Evolutionary conservation across 129 eudicot genomes (phyloP).

Genomic region (Saposhnikovia divaricata): DNA sequence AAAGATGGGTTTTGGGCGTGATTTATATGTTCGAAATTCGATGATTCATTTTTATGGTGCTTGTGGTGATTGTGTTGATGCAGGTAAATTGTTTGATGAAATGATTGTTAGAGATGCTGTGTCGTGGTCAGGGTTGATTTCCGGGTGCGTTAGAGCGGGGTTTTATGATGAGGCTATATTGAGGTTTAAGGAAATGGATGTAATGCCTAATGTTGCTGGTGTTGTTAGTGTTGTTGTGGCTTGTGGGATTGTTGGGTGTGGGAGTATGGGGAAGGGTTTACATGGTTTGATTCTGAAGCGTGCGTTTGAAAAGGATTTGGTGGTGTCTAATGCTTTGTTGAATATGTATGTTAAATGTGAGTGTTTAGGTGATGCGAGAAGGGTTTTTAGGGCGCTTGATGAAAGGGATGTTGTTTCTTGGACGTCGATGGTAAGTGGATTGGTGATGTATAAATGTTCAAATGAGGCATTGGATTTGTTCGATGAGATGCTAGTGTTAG

Average conservation of each 20-base stretch:
- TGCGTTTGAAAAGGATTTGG: slow-evolving; percentile 1
- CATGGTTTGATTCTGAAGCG: slow-evolving; percentile 10
- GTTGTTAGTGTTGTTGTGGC: slow-evolving; percentile 17
- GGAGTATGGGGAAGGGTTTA: slow-evolving; percentile 5
- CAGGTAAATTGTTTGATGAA: slow-evolving; percentile 26
- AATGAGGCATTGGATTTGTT: slow-evolving; percentile 9
- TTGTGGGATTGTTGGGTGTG: slow-evolving; percentile 1
- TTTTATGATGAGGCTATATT: background rate
- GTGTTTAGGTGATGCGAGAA: background rate
- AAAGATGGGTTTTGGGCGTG: slow-evolving; percentile 12
- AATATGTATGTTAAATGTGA: slow-evolving; percentile 12
- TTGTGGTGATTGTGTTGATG: slow-evolving; percentile 12
- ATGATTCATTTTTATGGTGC: slow-evolving; percentile 13
- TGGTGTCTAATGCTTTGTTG: slow-evolving; percentile 5
- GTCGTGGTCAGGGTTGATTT: slow-evolving; percentile 13
- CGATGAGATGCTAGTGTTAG: background rate
- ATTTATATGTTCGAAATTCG: slow-evolving; percentile 19
- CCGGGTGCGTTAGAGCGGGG: slow-evolving; percentile 13
- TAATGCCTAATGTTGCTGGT: slow-evolving; percentile 9
- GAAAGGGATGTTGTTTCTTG: slow-evolving; percentile 11
- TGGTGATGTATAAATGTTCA: slow-evolving; percentile 9
- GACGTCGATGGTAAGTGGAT: slow-evolving; percentile 12
- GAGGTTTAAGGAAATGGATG: slow-evolving; percentile 8
- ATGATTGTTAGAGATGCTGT: slow-evolving; percentile 26
- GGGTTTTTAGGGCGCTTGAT: background rate